Evolutionary conservation across 2,329 filamentous ascomycete species (phyloP).

Genomic region (Hirsutella minnesotensis): DNA sequence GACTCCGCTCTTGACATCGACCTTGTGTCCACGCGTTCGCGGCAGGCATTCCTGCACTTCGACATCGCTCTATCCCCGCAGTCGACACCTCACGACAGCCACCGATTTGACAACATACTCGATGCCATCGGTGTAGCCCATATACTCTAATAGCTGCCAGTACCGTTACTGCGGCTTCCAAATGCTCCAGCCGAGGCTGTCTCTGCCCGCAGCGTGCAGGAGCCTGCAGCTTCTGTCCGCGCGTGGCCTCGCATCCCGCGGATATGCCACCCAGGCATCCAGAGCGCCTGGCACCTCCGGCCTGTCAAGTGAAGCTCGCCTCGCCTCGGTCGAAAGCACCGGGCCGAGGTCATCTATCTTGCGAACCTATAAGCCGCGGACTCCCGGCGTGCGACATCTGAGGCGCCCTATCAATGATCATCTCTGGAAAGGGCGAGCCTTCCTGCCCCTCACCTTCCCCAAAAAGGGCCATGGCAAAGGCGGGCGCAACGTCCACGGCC

Average conservation of each 20-base stretch:
- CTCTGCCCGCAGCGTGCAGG: constrained; percentile 16
- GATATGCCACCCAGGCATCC: constrained; percentile 17
- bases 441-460: constrained; percentile 71
- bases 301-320: constrained; percentile 10
- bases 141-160: not conserved
- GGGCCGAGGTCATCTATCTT: constrained; percentile 35
- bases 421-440: constrained; percentile 85
- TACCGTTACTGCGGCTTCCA: not conserved
- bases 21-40: too few species aligned
- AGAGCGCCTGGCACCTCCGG: constrained; percentile 8
- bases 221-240: constrained; percentile 16
- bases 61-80: too few species aligned
- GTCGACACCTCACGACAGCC: too few species aligned
- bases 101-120: not conserved
- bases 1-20: too few species aligned
- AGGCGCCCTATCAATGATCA: constrained; percentile 91
- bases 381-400: constrained; percentile 84
- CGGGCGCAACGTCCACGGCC: constrained; percentile 78
- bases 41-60: too few species aligned
- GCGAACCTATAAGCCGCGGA: constrained; percentile 85
- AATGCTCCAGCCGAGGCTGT: constrained; percentile 20
- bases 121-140: not conserved
- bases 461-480: constrained; percentile 91
- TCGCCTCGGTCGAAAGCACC: constrained; percentile 9
- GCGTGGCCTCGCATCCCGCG: constrained; percentile 13